Percentiles rank a stretch among this genome's conserved stretches.
Conservation (phyloP, 2,329 filamentous ascomycete species). For the Aspergillus quadricinctus region DNA sequence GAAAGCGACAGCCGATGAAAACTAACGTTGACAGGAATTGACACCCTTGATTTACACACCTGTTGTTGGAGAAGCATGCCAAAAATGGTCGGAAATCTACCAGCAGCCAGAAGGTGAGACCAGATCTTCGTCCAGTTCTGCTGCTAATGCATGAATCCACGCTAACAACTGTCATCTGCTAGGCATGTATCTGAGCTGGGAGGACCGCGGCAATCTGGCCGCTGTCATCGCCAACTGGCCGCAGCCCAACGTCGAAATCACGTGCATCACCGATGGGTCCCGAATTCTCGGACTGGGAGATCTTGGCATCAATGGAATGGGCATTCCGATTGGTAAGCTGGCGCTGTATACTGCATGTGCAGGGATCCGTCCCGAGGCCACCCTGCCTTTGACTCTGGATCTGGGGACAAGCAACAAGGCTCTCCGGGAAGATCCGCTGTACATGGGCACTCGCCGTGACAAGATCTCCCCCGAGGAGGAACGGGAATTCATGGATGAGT, state of each 20-base stretch:
- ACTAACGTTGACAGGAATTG: conserved; percentile 36
- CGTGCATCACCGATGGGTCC: conserved; percentile 93
- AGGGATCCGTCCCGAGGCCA: conserved; percentile 76
- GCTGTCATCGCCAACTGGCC: conserved; percentile 93
- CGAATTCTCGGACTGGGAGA: conserved; percentile 89
- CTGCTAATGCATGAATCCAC: conserved; percentile 20
- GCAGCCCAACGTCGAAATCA: conserved; percentile 83
- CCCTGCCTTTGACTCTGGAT: conserved; percentile 60
- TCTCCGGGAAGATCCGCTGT: conserved; percentile 73
- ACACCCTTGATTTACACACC: conserved; percentile 50
- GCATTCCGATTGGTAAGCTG: conserved; percentile 95
- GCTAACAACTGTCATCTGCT: conserved; percentile 15
- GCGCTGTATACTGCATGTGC: conserved; percentile 93
- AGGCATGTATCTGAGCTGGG: conserved; percentile 88
- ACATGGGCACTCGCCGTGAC: conserved; percentile 82
- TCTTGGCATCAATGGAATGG: conserved; percentile 93
- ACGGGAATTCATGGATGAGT: conserved; percentile 90
- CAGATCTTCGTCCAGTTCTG: conserved; percentile 2
- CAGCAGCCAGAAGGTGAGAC: conserved; percentile 76
- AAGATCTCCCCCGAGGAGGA: conserved; percentile 75
- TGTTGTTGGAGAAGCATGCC: conserved; percentile 82
- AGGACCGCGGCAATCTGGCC: conserved; percentile 84
- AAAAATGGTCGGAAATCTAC: conserved; percentile 94
- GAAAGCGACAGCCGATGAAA: background rate
- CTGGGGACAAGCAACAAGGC: conserved; percentile 61